Percentiles rank a stretch among this genome's conserved stretches.
These are phyloP conservation scores for Cronartium ribicola DNA, from an alignment of 1,284 basidiomycete species.

Conservation along the genomic window DNA sequence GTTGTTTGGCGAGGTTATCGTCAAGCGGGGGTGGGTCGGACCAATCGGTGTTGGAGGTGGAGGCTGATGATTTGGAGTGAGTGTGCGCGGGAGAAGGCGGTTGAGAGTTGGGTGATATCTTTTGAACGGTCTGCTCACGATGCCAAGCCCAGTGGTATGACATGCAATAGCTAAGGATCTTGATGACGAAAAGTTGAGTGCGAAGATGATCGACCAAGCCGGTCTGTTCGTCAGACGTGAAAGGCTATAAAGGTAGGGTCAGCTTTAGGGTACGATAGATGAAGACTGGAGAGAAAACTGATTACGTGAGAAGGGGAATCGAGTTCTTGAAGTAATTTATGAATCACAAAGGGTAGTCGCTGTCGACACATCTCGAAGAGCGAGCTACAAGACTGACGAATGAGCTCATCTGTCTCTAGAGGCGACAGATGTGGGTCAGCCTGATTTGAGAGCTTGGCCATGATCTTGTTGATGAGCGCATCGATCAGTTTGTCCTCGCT, in stretches of 20 bases:
- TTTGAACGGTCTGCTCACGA: conserved; percentile 45
- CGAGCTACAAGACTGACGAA: conserved; percentile 38
- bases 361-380: conserved; percentile 43
- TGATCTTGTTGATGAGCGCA: conserved; percentile 42
- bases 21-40: conserved; percentile 73
- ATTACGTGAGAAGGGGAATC: conserved; percentile 38
- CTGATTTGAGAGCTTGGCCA: conserved; percentile 42
- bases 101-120: conserved; percentile 44
- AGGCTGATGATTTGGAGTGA: conserved; percentile 47
- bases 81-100: conserved; percentile 44
- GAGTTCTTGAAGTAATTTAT: conserved; percentile 41
- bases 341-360: conserved; percentile 35
- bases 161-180: conserved; percentile 71
- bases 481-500: conserved; percentile 41
- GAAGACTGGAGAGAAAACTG: neutral
- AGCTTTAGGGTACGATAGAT: neutral
- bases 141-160: conserved; percentile 66
- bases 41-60: conserved; percentile 51
- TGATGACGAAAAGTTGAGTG: conserved; percentile 81
- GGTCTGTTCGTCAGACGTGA: conserved; percentile 52
- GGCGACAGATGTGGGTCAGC: conserved; percentile 38
- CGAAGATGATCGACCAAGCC: conserved; percentile 68
- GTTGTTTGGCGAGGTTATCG: conserved; percentile 77
- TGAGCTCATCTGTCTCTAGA: conserved; percentile 40
- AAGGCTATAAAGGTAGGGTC: conserved; percentile 15